Base-by-base conservation (phyloP, 495 filamentous ascomycete species). In the Cairneyella variabilis region DNA sequence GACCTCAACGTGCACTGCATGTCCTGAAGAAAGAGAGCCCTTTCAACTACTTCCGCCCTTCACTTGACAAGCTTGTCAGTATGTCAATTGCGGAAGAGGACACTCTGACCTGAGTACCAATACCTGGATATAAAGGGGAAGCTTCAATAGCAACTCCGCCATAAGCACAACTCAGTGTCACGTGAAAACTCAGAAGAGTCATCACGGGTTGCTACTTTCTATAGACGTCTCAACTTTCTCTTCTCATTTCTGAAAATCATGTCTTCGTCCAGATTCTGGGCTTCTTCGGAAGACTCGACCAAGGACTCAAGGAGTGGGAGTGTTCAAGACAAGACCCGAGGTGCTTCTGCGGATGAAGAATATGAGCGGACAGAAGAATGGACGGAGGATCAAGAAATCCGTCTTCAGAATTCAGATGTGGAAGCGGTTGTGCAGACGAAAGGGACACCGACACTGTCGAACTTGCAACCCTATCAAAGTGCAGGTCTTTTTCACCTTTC, bases 401-500 rank as follows among this genome's bases (percentile, higher is more conserved):
- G 32, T 39, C 14, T 8, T 25, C 25, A 22, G 56, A 27, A 21
- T 39, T 11, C 32, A 30, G 23, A 50, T 18, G 45, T 52, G 39
- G 46, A n/a, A 23, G 43, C 17, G 48, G 30, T 6, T 32, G 28
- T 7, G 16, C 41, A 20, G 21, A 17, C 3, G 44, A 16, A 9
- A 32, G 43, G 3, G 40, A 28, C 20, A 34, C n/a, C 54, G 14
- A 54, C 28, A 32, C 30, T 55, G 18, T 45, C 62, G 11, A 57
- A 47, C 42, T 25, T 51, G n/a, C 47, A 46, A 45, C 46, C 54
- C 11, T 52, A 58, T 10, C 48, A 65, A 28, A 56, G 58, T 40
- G 50, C 54, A 10, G 54, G 11, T 22, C 17, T 62, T 0, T 62
- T 65, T 25, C 58, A 56, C 34, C 52, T 65, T 20, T 62, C 62